Base-by-base conservation (phyloP, 306 rosid genomes). In the Gynostemma pentaphyllum region DNA sequence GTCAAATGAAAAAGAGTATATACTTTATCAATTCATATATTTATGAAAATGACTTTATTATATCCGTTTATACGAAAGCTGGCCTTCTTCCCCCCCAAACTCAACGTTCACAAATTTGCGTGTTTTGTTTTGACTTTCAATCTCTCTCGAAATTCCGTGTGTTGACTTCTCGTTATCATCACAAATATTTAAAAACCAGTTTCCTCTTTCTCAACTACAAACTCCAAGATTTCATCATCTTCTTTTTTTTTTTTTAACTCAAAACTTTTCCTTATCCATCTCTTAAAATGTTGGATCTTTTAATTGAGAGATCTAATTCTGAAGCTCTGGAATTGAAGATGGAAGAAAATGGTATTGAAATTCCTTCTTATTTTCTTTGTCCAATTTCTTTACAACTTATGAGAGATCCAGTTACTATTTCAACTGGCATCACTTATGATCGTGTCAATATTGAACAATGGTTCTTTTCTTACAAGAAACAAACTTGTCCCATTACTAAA, bases 361-460 rank as follows among this genome's bases (percentile, higher is more conserved):
- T 87, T 36, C 95, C 97, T 26, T 47, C 76, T 0, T 82, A 85
- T 72, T 87, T 90, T 10, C 85, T 87, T 3, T 90, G 97, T 63
- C 95, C 97, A 16, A 87, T 90, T 53, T 90, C 97, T 13, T 57
- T 90, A 5, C 83, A 85, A 66, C 79, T 90, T 1, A 85, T 90
- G 90, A 79, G 82, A 70, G 97, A 90, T 52, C 97, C 97, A 15
- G 90, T 90, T 29, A 87, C 84, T 0, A 67, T 90, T 41, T 70
- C 73, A 15, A 81, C 95, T 3, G 97, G 97, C 60, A 87, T 90
- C 64, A 87, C 94, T 0, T 90, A 90, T 52, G 97, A 90, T 14
- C 82, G 95, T 23, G 76, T 74, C n/a, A 83, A 54, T 83, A 85
- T 90, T 5, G 90, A 90, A 23, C 70, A 14, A 68, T 90, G 97